A percentile compares a stretch with the other conserved stretches of the same genome.
phyloP scores from a whole-genome alignment of 192 early-diverging fungal species.

The Phycomyces blakesleeanus region DNA sequence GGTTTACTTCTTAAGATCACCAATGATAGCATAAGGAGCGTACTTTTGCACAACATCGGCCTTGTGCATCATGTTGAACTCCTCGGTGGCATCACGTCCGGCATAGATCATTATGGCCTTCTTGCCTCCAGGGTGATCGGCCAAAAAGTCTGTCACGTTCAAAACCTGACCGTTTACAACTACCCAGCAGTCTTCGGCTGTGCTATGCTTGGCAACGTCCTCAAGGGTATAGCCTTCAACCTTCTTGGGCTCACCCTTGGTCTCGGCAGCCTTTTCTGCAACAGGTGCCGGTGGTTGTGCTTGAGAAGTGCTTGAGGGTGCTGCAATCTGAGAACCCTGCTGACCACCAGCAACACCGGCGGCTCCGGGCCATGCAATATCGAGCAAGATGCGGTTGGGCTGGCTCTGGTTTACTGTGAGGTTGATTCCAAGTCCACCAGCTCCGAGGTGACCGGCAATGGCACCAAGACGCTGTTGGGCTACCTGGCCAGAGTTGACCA shows the following conservation, averaged over 20 bases:
- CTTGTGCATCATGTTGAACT: constrained; percentile 86
- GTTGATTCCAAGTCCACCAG: constrained; percentile 60
- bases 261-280: constrained; percentile 28
- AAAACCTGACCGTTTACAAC: constrained; percentile 80
- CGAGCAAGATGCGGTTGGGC: constrained; percentile 44
- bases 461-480: constrained; percentile 61
- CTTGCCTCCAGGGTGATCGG: constrained; percentile 82
- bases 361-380: constrained; percentile 50
- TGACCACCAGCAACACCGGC: constrained; percentile 24
- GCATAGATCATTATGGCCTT: constrained; percentile 82
- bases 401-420: constrained; percentile 50
- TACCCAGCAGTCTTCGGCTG: constrained; percentile 79
- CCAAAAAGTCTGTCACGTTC: constrained; percentile 73
- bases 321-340: constrained; percentile 13
- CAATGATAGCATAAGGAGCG: constrained; percentile 44
- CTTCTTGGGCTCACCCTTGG: constrained; percentile 24
- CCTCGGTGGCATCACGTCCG: constrained; percentile 81
- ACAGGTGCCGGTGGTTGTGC: constrained; percentile 37
- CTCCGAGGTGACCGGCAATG: constrained; percentile 58
- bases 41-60: constrained; percentile 75
- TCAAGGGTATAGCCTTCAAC: constrained; percentile 56
- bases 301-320: constrained; percentile 27
- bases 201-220: constrained; percentile 87
- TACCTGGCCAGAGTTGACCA: constrained; percentile 44
- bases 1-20: constrained; percentile 32